Evolutionary conservation across 352 stramenopile genomes (phyloP).

Genomic region (Elongisporangium prolatum): DNA sequence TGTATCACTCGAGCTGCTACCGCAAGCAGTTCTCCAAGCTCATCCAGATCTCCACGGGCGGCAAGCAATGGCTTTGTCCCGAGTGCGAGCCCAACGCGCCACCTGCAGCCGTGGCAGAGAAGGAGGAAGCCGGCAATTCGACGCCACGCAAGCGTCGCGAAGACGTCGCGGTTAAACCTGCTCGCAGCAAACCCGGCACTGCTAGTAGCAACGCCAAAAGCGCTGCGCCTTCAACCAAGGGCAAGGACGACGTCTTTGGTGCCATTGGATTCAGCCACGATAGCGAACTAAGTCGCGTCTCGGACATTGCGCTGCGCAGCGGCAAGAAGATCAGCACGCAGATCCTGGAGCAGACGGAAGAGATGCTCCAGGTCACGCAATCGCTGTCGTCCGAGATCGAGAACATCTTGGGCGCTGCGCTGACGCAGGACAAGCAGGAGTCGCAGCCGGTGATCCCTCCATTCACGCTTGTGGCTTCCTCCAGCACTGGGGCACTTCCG

Average conservation of each 20-base stretch:
- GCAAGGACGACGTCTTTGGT: constrained; percentile 7
- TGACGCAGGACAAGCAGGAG: constrained; percentile 9
- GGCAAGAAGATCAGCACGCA: constrained; percentile 72
- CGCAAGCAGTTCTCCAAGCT: constrained; percentile 74
- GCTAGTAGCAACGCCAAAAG: constrained; percentile 3
- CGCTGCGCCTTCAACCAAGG: constrained; percentile 3
- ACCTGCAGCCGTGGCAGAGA: constrained; percentile 26
- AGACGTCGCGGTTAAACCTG: constrained; percentile 17
- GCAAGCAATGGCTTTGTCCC: constrained; percentile 77
- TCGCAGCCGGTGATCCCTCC: constrained; percentile 23
- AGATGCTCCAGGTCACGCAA: constrained; percentile 68
- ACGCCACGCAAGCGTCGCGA: constrained; percentile 36
- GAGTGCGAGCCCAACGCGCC: constrained; percentile 57
- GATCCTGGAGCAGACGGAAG: constrained; percentile 70
- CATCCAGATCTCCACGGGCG: constrained; percentile 28
- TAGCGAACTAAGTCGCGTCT: constrained; percentile 56
- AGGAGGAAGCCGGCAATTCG: constrained; percentile 10
- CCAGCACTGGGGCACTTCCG: constrained; percentile 12
- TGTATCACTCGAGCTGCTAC: constrained; percentile 85
- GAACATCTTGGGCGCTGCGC: constrained; percentile 24
- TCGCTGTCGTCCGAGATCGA: constrained; percentile 43
- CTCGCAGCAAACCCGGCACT: constrained; percentile 12
- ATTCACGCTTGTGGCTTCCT: constrained; percentile 35
- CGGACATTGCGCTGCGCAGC: constrained; percentile 58
- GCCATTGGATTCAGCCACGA: constrained; percentile 18